Base-by-base conservation (phyloP, 192 early-diverging fungal species). In the Coemansia reversa region DNA sequence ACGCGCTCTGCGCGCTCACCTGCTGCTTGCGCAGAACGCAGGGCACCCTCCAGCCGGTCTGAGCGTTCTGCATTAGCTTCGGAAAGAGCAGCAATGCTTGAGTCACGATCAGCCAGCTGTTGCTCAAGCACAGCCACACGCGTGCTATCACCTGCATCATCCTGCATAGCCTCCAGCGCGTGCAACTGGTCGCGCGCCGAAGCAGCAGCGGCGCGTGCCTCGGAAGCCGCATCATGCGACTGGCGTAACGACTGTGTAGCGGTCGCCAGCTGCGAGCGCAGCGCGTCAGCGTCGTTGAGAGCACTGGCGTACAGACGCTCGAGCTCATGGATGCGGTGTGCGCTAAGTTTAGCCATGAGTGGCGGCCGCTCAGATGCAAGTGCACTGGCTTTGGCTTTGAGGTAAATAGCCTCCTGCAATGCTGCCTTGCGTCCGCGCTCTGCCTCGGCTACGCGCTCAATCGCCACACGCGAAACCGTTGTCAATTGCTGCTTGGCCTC, bases 321-420 rank as follows among this genome's bases (percentile, higher is more conserved):
- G 16, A 84, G 62, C 45, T 80, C 74, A 49, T 68, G 70, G 42
- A 69, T 77, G 9, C 82, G 76, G 52, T 67, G 68, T 35, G 63
- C 48, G 66, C 68, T 69, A 33, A 76, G 67, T 49, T 74, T 73
- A 11, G 58, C 48, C 27, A 80, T 54, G 24, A 84, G 47, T 24
- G 69, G 74, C 8, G 69, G 57, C 33, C 55, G 74, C n/a, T 48
- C 71, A 0, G 66, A 55, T 0, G 68, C 63, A 52, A 84, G 62
- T 5, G 82, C 82, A 6, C 74, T 73, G 9, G 73, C 72, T 58
- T 80, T 80, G 62, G 77, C 71, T 55, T 80, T 80, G 51, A 84
- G 66, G 51, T 77, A 80, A n/a, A 84, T 70, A 7, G 82, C 82
- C 75, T 84, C 82, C 48, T 84, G 82, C 63, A 84, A 51, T 16